phyloP scores from a whole-genome alignment of 768 basidiomycete genomes.

The Trametes cingulata region DNA sequence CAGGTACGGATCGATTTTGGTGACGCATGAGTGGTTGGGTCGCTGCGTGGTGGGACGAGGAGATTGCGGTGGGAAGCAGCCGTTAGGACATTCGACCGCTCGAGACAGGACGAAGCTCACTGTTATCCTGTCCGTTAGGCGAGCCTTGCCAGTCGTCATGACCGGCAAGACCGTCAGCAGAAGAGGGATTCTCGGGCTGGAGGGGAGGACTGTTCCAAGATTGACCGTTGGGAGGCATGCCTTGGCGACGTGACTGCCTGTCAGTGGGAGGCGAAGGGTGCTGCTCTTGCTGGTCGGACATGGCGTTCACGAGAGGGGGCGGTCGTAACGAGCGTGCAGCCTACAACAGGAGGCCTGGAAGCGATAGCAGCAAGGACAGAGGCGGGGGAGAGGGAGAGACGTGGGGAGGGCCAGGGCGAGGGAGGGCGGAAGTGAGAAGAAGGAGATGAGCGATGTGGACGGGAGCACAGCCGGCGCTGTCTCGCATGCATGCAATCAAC shows the following conservation, averaged over 20 bases:
- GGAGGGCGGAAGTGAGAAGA: background rate
- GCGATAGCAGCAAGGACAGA: background rate
- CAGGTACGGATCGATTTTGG: constrained; percentile 49
- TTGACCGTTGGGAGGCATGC: constrained; percentile 16
- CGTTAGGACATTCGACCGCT: constrained; percentile 7
- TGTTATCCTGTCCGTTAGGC: constrained; percentile 16
- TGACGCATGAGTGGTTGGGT: constrained; percentile 40
- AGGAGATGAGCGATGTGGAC: background rate
- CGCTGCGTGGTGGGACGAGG: background rate
- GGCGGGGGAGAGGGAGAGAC: background rate
- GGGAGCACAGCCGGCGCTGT: background rate
- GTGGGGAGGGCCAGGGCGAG: background rate
- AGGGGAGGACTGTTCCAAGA: constrained; percentile 10
- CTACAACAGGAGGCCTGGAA: background rate
- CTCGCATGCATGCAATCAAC: background rate
- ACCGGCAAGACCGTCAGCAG: background rate
- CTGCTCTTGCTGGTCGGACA: constrained; percentile 20
- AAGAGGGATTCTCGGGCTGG: background rate
- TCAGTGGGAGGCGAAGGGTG: constrained; percentile 12
- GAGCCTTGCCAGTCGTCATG: constrained; percentile 1
- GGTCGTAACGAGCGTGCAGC: background rate
- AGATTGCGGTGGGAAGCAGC: background rate
- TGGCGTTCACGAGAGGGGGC: constrained; percentile 2
- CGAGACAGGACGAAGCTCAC: constrained; percentile 20
- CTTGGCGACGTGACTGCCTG: constrained; percentile 20